Conservation (phyloP, 2,329 filamentous ascomycete species). For the Hypoxylon sp. region DNA sequence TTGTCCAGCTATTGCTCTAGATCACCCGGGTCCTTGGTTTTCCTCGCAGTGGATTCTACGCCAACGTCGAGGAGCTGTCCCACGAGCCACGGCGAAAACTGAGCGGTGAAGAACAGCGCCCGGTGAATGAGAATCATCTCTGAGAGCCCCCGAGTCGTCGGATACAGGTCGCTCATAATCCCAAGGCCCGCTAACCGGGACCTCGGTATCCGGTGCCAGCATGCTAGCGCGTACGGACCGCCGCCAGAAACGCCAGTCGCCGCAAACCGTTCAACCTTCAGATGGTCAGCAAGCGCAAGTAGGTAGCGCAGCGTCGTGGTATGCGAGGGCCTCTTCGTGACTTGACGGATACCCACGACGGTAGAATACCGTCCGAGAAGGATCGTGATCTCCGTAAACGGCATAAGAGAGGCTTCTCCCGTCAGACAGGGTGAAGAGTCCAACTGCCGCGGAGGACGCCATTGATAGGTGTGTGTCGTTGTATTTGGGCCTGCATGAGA, state of each 20-base stretch:
- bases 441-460: neutral
- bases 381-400: constrained; percentile 44
- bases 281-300: constrained; percentile 44
- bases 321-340: constrained; percentile 45
- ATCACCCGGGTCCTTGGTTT: constrained; percentile 11
- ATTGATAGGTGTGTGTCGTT: neutral
- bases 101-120: constrained; percentile 34
- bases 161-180: constrained; percentile 40
- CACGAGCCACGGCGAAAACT: constrained; percentile 37
- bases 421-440: constrained; percentile 45
- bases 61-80: constrained; percentile 25
- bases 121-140: constrained; percentile 42
- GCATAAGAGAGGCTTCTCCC: constrained; percentile 50
- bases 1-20: constrained; percentile 13
- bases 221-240: constrained; percentile 47
- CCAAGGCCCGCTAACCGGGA: constrained; percentile 35
- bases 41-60: constrained; percentile 24
- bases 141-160: constrained; percentile 34
- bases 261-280: constrained; percentile 43
- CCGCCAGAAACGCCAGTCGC: constrained; percentile 49
- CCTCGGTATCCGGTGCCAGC: constrained; percentile 37
- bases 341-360: constrained; percentile 52
- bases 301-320: constrained; percentile 37
- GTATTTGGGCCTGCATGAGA: neutral
- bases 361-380: constrained; percentile 45